Conservation (phyloP, 169 alveolate genomes). For the Plasmodium ovale region DNA sequence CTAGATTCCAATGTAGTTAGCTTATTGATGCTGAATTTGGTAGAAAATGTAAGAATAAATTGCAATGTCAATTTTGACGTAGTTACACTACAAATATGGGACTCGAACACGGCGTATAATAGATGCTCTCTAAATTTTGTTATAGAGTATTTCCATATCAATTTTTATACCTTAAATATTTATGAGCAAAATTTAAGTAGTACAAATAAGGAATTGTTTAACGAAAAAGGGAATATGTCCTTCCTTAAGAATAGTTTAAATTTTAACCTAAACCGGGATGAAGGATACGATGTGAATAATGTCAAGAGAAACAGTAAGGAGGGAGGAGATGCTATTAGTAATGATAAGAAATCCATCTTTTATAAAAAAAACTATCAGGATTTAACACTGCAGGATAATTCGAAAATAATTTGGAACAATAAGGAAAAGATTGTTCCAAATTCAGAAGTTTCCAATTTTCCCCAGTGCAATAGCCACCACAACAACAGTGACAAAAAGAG, state of each 20-base stretch:
- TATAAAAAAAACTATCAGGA: neutral
- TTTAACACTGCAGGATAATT: neutral
- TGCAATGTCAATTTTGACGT: conserved; percentile 41
- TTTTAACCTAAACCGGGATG: neutral
- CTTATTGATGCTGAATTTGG: conserved; percentile 46
- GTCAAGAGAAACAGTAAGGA: neutral
- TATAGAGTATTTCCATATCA: conserved; percentile 37
- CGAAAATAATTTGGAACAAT: neutral
- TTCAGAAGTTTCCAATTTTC: neutral
- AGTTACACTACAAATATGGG: conserved; percentile 68
- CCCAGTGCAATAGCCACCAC: neutral
- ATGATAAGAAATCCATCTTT: neutral
- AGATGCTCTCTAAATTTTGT: conserved; percentile 74
- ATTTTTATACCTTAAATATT: conserved; percentile 31
- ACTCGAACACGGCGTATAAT: conserved; percentile 68
- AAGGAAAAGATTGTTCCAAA: neutral
- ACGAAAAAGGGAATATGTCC: neutral
- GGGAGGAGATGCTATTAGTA: neutral
- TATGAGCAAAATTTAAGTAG: conserved; percentile 27
- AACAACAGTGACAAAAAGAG: neutral
- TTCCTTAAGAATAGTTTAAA: neutral
- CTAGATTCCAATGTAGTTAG: conserved; percentile 20
- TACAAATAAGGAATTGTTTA: neutral
- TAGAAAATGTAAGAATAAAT: conserved; percentile 48
- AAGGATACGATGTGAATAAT: neutral